These are phyloP conservation scores for Starmerella floris DNA, from an alignment of 805 yeast species.

Conservation along the genomic window DNA sequence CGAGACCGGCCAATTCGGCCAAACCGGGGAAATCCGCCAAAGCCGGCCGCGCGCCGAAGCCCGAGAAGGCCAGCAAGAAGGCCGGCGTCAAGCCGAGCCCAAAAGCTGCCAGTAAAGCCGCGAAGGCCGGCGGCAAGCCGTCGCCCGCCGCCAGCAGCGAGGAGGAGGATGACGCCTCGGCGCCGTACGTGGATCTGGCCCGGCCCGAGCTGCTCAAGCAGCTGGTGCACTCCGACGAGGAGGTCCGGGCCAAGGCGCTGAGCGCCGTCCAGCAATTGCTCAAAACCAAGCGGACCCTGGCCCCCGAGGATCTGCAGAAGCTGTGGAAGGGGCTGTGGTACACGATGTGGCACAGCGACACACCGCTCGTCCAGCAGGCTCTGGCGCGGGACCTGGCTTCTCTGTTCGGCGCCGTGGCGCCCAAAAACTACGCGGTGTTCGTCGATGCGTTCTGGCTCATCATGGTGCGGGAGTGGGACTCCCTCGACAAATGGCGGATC, in stretches of 20 bases:
- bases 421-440: constrained; percentile 37
- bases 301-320: constrained; percentile 52
- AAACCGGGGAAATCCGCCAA: not conserved
- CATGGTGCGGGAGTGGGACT: constrained; percentile 68
- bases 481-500: constrained; percentile 67
- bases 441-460: constrained; percentile 70
- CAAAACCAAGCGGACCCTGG: constrained; percentile 31
- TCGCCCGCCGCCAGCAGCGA: not conserved
- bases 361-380: constrained; percentile 81
- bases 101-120: not conserved
- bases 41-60: not conserved
- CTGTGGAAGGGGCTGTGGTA: constrained; percentile 93
- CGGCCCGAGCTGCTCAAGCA: constrained; percentile 13
- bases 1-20: not conserved
- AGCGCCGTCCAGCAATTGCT: constrained; percentile 49
- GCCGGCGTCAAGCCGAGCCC: not conserved
- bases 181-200: constrained; percentile 1
- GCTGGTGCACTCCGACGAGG: constrained; percentile 30
- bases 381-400: constrained; percentile 62
- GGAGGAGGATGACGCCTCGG: not conserved
- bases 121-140: not conserved
- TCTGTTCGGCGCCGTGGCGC: constrained; percentile 29
- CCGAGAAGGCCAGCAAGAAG: not conserved
- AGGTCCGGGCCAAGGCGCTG: constrained; percentile 60
- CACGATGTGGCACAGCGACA: constrained; percentile 93